Evolutionary conservation across 306 rosid genomes (phyloP).

Genomic region (Sesbania bispinosa): DNA sequence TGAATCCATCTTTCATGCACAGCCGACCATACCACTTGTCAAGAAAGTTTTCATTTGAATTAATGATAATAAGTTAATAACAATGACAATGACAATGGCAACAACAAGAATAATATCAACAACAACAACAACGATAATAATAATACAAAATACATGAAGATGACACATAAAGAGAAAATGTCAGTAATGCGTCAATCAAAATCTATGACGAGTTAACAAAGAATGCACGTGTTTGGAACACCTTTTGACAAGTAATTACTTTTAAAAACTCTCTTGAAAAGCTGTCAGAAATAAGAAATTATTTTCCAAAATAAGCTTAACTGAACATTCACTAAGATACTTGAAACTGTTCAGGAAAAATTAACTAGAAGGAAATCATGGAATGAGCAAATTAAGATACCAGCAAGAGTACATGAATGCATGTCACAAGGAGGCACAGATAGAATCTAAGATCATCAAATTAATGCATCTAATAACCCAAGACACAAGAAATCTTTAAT

Average conservation of each 20-base stretch:
- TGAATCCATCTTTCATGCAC: constrained; percentile 1
- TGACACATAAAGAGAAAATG: neutral
- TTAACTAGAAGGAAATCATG: neutral
- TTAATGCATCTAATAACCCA: neutral
- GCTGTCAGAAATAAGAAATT: neutral
- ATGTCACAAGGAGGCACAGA: neutral
- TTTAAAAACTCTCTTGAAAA: neutral
- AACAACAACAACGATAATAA: neutral
- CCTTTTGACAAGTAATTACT: neutral
- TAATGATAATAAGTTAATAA: neutral
- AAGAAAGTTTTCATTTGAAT: constrained; percentile 16
- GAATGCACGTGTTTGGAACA: neutral
- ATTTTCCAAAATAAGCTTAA: too few relatives aligned
- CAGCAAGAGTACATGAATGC: neutral
- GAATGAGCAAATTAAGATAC: constrained; percentile 7
- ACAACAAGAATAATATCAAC: too few relatives aligned
- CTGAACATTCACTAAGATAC: neutral
- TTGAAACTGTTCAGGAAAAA: neutral
- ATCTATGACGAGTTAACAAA: neutral
- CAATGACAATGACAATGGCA: too few relatives aligned
- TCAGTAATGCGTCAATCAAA: neutral
- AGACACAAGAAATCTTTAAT: neutral
- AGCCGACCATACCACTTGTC: neutral
- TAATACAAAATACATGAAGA: neutral
- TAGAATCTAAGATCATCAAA: neutral